A percentile compares a stretch with the other conserved stretches of the same genome.
Conservation (phyloP, 805 yeast genomes). For the Kregervanrija pseudodelftensis region DNA sequence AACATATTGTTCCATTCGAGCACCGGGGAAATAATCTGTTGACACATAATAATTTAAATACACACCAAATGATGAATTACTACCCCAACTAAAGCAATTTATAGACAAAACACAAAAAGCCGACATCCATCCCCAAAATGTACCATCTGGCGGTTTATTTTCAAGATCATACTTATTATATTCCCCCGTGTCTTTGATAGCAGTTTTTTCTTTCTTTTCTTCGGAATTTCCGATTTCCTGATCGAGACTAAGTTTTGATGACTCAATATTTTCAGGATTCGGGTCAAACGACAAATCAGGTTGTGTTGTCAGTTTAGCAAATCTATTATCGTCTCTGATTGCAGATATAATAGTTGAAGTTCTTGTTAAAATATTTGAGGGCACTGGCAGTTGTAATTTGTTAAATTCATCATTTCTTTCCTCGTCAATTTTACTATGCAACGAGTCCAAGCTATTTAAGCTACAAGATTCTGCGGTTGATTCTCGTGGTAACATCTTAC, state of each 20-base stretch:
- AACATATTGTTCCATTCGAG: slow-evolving; percentile 45
- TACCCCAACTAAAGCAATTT: slow-evolving; percentile 45
- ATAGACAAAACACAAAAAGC: slow-evolving; percentile 27
- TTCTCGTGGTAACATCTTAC: too few relatives aligned
- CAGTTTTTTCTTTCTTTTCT: background rate
- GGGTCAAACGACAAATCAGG: slow-evolving; percentile 6
- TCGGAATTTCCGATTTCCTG: background rate
- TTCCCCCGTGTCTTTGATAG: slow-evolving; percentile 24
- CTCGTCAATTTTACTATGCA: background rate
- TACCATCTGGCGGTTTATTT: slow-evolving; percentile 37
- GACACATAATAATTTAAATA: slow-evolving; percentile 42
- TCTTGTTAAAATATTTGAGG: slow-evolving; percentile 11
- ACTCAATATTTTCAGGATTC: background rate
- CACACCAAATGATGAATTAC: slow-evolving; percentile 48
- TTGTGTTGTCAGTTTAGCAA: slow-evolving; percentile 15
- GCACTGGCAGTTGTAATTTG: background rate
- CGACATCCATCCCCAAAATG: slow-evolving; percentile 44
- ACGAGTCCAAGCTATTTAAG: too few relatives aligned
- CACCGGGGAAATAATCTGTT: slow-evolving; percentile 38
- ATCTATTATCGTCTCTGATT: slow-evolving; percentile 23
- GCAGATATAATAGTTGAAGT: slow-evolving; percentile 22
- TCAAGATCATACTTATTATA: slow-evolving; percentile 22
- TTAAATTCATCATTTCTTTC: background rate
- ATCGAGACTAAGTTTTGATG: background rate
- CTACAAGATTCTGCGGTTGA: too few relatives aligned